These are phyloP conservation scores for Camellia oleifera DNA, from an alignment of 179 eudicot genomes.

Conservation along the genomic window DNA sequence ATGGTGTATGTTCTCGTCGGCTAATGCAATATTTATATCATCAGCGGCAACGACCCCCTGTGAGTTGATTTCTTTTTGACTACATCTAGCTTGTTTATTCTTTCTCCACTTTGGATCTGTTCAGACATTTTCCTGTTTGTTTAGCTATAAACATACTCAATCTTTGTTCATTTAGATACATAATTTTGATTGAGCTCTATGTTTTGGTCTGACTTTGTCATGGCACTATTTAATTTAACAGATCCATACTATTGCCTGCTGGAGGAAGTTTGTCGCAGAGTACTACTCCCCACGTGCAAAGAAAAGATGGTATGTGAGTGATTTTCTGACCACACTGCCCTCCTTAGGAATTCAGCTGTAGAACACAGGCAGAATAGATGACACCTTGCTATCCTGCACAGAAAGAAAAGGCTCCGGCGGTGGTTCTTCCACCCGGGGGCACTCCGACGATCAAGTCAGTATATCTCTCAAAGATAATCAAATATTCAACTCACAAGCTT, in stretches of 20 bases:
- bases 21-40: constrained; percentile 89
- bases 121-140: neutral
- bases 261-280: constrained; percentile 92
- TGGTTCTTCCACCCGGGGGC: too few species aligned
- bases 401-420: too few species aligned
- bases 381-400: too few species aligned
- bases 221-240: constrained; percentile 19
- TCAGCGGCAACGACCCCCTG: constrained; percentile 78
- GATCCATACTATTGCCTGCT: constrained; percentile 77
- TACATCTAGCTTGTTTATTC: neutral
- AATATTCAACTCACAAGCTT: too few species aligned
- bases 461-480: too few species aligned
- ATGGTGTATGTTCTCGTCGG: constrained; percentile 82
- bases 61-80: constrained; percentile 36
- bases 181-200: neutral
- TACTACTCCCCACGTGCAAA: constrained; percentile 86
- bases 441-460: too few species aligned
- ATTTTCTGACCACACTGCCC: too few species aligned
- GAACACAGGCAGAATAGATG: too few species aligned
- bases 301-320: constrained; percentile 98
- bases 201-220: neutral
- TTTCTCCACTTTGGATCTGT: neutral
- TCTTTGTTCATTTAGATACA: neutral
- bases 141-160: neutral
- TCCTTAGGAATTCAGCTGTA: too few species aligned